Base-by-base conservation (phyloP, 176 grass and related monocot genomes). In the Panicum miliaceum region DNA sequence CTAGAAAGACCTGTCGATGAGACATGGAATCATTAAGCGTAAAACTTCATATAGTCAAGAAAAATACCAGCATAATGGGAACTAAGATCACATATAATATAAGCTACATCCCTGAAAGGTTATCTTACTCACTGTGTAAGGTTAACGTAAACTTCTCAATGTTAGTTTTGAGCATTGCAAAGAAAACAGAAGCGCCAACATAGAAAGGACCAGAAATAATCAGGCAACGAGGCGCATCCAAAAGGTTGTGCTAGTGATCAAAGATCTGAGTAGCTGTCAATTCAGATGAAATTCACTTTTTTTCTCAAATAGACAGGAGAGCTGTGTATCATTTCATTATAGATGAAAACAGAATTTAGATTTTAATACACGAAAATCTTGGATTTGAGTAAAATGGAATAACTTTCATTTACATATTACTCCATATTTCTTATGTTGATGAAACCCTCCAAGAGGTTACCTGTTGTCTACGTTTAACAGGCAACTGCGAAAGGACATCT, bases 401-500 rank as follows among this genome's bases (percentile, higher is more conserved):
- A 52, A 42, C 68, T 41, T 7, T 69, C 25, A 41, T 40, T 50
- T 52, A n/a, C 8, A 46, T 9, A n/a, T 23, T 8, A 29, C 68
- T 60, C 52, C 29, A 51, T 57, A 45, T 82, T 82, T 66, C 8
- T 36, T 35, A 47, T 36, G n/a, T 60, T 79, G 16, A 77, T 74
- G 13, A 65, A 46, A 75, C 4, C 48, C 48, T 15, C 46, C 46
- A 46, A 2, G 10, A 46, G 43, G 43, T 46, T 87, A 98, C 93
- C 93, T 93, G 96, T 78, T 98, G 96, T 64, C 96, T 88, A 79
- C 84, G 92, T 79, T 98, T 98, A 84, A 91, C 65, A 26, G 96
- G 96, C 34, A 98, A 87, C 82, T 98, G 79, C 27, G 89, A 69
- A 79, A 98, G 90, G 69, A 98, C 96, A 81, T 98, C 92, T 84